phyloP scores from a whole-genome alignment of 139 green algal species.

The Coccomyxa sp. region DNA sequence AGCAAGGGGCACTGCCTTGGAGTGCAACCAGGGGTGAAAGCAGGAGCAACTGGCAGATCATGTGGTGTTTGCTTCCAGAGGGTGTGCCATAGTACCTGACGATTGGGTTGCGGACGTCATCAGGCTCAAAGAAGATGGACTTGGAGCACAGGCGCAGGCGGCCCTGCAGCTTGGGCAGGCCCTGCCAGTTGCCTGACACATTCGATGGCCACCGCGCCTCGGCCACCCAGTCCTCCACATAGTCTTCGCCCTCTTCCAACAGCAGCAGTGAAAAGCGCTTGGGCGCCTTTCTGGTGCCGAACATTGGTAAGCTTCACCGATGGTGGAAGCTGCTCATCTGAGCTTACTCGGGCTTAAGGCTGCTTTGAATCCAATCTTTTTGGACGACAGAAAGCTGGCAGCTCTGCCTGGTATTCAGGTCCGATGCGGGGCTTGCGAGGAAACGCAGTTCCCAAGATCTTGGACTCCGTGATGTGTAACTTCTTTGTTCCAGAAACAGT shows the following conservation, averaged over 20 bases:
- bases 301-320: conserved; percentile 30
- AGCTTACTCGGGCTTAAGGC: neutral
- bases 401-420: conserved; percentile 41
- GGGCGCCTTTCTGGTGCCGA: conserved; percentile 13
- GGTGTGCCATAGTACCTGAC: conserved; percentile 38
- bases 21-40: neutral
- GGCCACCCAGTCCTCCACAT: conserved; percentile 61
- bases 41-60: neutral
- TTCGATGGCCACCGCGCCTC: conserved; percentile 38
- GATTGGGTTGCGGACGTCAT: conserved; percentile 76
- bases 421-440: conserved; percentile 42
- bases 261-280: conserved; percentile 80
- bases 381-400: conserved; percentile 18
- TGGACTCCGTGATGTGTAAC: neutral
- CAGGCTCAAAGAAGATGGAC: conserved; percentile 83
- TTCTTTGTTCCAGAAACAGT: too few species aligned
- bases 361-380: neutral
- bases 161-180: conserved; percentile 44
- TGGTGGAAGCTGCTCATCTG: neutral
- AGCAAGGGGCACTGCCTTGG: neutral
- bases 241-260: conserved; percentile 79
- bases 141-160: conserved; percentile 74
- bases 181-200: conserved; percentile 62
- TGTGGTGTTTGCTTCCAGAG: neutral
- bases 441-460: conserved; percentile 22